Percentiles rank a stretch among this genome's conserved stretches.
phyloP scores from a whole-genome alignment of 805 yeast species.

The Metschnikowia chrysomelidarum region DNA sequence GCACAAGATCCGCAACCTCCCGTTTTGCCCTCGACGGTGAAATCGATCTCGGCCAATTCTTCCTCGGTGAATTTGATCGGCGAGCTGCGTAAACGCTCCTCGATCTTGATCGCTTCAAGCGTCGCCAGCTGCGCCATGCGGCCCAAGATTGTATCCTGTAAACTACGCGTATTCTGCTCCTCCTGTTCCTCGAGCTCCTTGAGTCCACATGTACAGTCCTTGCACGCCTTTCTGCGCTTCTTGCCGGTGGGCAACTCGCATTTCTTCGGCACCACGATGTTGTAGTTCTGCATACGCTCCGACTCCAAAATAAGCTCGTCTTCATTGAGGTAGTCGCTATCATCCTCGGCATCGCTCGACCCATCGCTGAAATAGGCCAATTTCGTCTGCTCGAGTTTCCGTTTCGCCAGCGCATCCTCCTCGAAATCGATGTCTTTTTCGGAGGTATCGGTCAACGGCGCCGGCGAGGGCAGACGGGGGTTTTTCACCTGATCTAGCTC shows the following conservation, averaged over 20 bases:
- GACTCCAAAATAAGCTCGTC: conserved; percentile 36
- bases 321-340: conserved; percentile 54
- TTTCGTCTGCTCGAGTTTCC: conserved; percentile 46
- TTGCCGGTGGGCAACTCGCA: conserved; percentile 53
- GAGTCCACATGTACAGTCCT: conserved; percentile 96
- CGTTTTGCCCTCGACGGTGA: conserved; percentile 93
- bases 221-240: conserved; percentile 89
- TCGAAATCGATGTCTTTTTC: conserved; percentile 39
- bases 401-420: conserved; percentile 41
- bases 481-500: background rate
- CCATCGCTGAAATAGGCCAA: conserved; percentile 54
- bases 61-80: conserved; percentile 53
- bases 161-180: conserved; percentile 40
- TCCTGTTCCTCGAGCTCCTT: conserved; percentile 81
- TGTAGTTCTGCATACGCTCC: conserved; percentile 21
- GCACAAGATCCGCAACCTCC: conserved; percentile 98
- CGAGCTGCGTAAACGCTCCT: conserved; percentile 40
- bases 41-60: conserved; percentile 88
- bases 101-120: conserved; percentile 53
- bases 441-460: conserved; percentile 46
- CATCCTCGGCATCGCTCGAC: conserved; percentile 50
- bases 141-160: conserved; percentile 46
- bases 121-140: conserved; percentile 51
- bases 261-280: conserved; percentile 55
- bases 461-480: conserved; percentile 10